Evolutionary conservation across 2,329 filamentous ascomycete species (phyloP), one percentile per base, ranked within the genome.

Genomic region (Apiospora hydei): DNA sequence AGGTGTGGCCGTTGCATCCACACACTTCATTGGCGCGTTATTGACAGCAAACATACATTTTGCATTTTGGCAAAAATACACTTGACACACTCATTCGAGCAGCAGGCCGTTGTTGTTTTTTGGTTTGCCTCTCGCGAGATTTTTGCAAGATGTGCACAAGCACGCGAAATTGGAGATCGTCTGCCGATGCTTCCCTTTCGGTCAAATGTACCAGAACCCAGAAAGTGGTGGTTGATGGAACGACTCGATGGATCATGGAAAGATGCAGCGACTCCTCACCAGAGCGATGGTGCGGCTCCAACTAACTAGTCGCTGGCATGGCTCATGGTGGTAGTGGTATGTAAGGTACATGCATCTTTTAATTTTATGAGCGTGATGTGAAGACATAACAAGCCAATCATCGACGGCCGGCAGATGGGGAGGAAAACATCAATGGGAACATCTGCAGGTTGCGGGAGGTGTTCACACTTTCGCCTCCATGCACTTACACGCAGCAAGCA

Each of bases 371-470:
- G n/a, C 21, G 57, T 13, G 34, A 64, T n/a, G 18, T 64, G 57
- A 64, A 41, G 57, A 64, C 10, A n/a, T 64, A 64, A 64, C 57
- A 64, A 13, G 11, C 57, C 57, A 64, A 64, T 64, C 57, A 64
- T 41, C 8, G 34, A 18, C 57, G 11, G 34, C 57, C 57, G 57
- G 57, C 7, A 64, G 21, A 41, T 41, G 18, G 34, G 57, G 34
- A 8, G 34, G 7, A 38, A 38, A 38, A 14, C 57, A 64, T 64
- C 34, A 30, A 30, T 30, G 26, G 53, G 57, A n/a, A n/a, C 34
- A 41, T 13, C 57, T 64, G 34, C 57, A 41, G 21, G 34, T 41
- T 64, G 57, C 57, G 34, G 21, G 21, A 41, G 57, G 57, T n/a
- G 57, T 64, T 64, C 34, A 38, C 53, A 64, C 57, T 30, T 21